Conservation (phyloP, 192 early-diverging fungal genomes). For the Podila clonocystis region DNA sequence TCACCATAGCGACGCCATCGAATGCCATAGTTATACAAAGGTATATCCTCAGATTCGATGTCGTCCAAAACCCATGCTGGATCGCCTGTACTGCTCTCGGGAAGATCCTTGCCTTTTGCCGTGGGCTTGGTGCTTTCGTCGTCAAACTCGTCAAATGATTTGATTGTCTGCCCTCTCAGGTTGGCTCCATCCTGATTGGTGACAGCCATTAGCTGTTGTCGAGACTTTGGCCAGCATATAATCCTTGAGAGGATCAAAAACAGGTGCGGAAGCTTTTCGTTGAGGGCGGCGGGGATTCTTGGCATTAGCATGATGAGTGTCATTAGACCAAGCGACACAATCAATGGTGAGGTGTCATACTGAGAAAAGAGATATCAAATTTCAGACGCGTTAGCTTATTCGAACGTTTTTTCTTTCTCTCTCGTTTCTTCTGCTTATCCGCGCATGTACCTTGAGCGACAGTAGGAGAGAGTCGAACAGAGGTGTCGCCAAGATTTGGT, state of each 20-base stretch:
- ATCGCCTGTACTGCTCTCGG: neutral
- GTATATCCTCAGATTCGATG: slow-evolving; percentile 35
- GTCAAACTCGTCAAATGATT: slow-evolving; percentile 43
- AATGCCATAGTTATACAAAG: slow-evolving; percentile 22
- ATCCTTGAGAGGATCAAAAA: slow-evolving; percentile 64
- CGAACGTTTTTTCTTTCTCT: too few species aligned
- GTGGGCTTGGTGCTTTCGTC: slow-evolving; percentile 1
- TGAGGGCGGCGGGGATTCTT: slow-evolving; percentile 56
- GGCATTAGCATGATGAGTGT: slow-evolving; percentile 65
- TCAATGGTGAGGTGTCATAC: slow-evolving; percentile 61
- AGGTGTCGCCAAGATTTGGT: slow-evolving; percentile 64
- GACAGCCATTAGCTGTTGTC: slow-evolving; percentile 51
- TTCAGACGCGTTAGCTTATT: neutral
- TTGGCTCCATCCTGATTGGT: slow-evolving; percentile 17
- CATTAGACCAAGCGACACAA: slow-evolving; percentile 62
- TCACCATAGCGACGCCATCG: slow-evolving; percentile 54
- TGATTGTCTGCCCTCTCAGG: slow-evolving; percentile 35
- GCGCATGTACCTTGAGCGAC: slow-evolving; percentile 57
- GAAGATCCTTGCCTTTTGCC: slow-evolving; percentile 2
- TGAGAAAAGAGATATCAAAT: slow-evolving; percentile 4
- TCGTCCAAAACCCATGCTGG: neutral
- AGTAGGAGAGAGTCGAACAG: slow-evolving; percentile 58
- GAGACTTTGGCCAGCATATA: slow-evolving; percentile 61
- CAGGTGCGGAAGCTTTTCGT: slow-evolving; percentile 54
- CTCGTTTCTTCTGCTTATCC: neutral